phyloP scores from a whole-genome alignment of 2,329 filamentous ascomycete species.

The Mycosphaerelloides madeirae region DNA sequence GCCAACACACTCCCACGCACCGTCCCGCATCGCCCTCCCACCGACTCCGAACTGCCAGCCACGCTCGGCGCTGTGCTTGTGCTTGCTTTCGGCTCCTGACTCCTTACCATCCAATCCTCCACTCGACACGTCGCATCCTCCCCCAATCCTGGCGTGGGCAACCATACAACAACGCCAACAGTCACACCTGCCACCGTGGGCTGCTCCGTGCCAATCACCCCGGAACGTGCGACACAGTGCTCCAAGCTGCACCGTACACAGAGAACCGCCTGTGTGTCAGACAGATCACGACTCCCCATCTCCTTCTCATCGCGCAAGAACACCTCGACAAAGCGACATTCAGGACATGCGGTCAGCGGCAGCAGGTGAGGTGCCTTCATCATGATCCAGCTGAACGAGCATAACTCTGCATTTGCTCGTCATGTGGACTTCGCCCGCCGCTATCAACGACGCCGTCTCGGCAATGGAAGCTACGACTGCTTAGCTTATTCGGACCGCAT shows the following conservation, averaged over 20 bases:
- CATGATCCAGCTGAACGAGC: too few species aligned
- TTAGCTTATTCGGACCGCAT: too few species aligned
- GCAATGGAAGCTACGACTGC: too few species aligned
- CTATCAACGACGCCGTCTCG: too few species aligned
- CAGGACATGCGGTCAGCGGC: not conserved
- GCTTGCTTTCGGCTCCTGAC: too few species aligned
- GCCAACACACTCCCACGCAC: too few species aligned
- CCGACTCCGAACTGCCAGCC: too few species aligned
- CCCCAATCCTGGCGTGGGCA: not conserved
- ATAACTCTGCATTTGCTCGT: not conserved
- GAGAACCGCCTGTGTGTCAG: not conserved
- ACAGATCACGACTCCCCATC: too few species aligned
- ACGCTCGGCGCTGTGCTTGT: not conserved
- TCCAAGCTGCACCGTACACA: not conserved
- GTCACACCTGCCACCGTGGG: not conserved
- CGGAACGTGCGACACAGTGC: slow-evolving; percentile 1
- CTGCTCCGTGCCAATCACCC: not conserved
- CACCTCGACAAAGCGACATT: not conserved
- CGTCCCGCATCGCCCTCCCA: too few species aligned
- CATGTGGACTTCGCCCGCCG: not conserved
- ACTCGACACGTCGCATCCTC: not conserved
- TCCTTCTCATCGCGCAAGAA: not conserved
- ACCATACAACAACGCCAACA: not conserved
- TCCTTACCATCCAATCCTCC: not conserved
- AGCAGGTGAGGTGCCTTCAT: not conserved